Evolutionary conservation across 768 basidiomycete genomes (phyloP), one percentile per base, ranked within the genome.

Genomic region (Chalciporus chontae): DNA sequence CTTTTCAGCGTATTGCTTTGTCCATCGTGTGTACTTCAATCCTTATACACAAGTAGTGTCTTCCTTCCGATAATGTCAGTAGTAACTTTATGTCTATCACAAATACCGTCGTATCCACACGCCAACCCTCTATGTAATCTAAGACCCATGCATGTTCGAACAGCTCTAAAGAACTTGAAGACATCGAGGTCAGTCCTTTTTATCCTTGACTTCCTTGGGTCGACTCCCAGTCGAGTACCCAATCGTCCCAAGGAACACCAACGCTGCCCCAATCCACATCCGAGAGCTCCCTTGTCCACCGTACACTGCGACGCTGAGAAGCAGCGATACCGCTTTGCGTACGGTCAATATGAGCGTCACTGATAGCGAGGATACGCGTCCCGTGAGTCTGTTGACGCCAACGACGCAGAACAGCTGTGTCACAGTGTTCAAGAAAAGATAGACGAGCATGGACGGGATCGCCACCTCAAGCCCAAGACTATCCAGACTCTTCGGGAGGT

Each of bases 321-420:
- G 66, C 14, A 92, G 70, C 47, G 87, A 90, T 26, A 79, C 74
- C 11, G 89, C 90, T 63, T 93, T 93, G 50, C 90, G 78, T 15
- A 93, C 85, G 45, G 86, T 87, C 37, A 91, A 75, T 21, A 90
- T 76, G 47, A 92, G 83, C 4, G 86, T 89, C 15, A 93, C 90
- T 0, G 80, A 86, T 36, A 93, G 73, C 9, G 85, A 77, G 43
- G 79, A 81, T 6, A 90, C 85, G 40, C 82, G 78, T 0, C 84
- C 83, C 0, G 91, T 91, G 53, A 97, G 77, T 41, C 90, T 76
- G 65, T 96, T 84, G 39, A 95, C 94, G 27, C 94, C 94, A 0
- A 89, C 73, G 14, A 87, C 84, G 68, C 94, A 97, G 8, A 94
- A 52, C 4, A 93, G 75, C 63, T 94, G 91, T 0, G 93, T 94